A percentile compares a stretch with the other conserved stretches of the same genome.
Evolutionary conservation across 371 early-diverging fungal genomes (phyloP).

Genomic region (Zopfochytrium polystomum): DNA sequence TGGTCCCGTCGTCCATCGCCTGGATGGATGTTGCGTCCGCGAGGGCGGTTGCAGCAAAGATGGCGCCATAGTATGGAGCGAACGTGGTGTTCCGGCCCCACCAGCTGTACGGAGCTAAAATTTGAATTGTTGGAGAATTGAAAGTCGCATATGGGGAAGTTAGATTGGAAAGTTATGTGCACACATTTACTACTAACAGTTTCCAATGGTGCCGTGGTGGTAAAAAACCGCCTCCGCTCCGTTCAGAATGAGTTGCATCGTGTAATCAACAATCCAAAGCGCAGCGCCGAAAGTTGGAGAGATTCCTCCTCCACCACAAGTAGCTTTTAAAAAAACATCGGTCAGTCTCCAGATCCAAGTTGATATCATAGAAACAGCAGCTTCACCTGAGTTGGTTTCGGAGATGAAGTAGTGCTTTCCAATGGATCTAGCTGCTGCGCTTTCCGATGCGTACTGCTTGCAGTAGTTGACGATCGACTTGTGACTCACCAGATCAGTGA

Average conservation of each 20-base stretch:
- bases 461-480: too few species aligned
- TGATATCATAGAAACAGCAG: too few species aligned
- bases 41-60: not conserved
- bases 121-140: not conserved
- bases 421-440: too few species aligned
- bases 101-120: constrained; percentile 4
- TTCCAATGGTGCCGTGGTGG: constrained; percentile 4
- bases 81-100: not conserved
- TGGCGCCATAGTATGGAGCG: constrained; percentile 5
- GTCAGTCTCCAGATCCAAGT: too few species aligned
- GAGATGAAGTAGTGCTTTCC: too few species aligned
- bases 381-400: too few species aligned
- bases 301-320: too few species aligned
- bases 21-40: constrained; percentile 6
- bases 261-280: constrained; percentile 4
- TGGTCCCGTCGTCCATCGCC: constrained; percentile 3
- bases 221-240: constrained; percentile 3
- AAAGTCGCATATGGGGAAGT: not conserved
- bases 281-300: not conserved
- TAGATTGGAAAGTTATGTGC: not conserved
- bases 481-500: too few species aligned
- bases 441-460: too few species aligned
- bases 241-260: constrained; percentile 8
- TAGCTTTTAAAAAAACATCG: too few species aligned
- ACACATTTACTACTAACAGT: not conserved